Evolutionary conservation across 148 eudicot species (phyloP).

Genomic region (Pouteria glomerata): DNA sequence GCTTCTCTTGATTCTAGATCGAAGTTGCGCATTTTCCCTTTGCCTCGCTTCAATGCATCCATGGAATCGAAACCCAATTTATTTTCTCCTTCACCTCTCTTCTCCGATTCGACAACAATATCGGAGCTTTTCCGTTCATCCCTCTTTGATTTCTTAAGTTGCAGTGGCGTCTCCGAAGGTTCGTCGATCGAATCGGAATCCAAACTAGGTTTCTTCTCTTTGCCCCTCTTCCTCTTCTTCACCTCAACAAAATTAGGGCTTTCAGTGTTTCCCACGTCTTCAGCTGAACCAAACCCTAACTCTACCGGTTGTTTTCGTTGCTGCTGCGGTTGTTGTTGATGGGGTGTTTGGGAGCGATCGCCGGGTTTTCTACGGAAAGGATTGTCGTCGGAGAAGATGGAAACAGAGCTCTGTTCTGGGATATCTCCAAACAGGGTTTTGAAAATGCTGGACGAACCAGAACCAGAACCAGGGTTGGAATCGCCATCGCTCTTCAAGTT

Average conservation of each 20-base stretch:
- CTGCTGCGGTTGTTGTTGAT: too few relatives aligned
- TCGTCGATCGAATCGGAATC: conserved; percentile 8
- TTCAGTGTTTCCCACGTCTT: conserved; percentile 9
- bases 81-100: not conserved
- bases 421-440: conserved; percentile 49
- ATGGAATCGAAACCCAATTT: not conserved
- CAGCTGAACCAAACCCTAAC: conserved; percentile 15
- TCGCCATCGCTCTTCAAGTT: conserved; percentile 10
- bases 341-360: conserved; percentile 3
- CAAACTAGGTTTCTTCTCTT: conserved; percentile 14
- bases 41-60: not conserved
- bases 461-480: conserved; percentile 10
- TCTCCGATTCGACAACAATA: conserved; percentile 8
- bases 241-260: conserved; percentile 15
- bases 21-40: not conserved
- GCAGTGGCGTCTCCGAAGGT: not conserved
- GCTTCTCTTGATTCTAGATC: not conserved
- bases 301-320: not conserved
- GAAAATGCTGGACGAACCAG: conserved; percentile 37
- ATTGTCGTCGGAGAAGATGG: conserved; percentile 56
- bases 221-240: conserved; percentile 34
- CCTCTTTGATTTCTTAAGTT: conserved; percentile 18
- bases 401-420: conserved; percentile 17
- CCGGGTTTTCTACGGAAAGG: conserved; percentile 54
- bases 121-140: not conserved